phyloP scores from a whole-genome alignment of 2,329 filamentous ascomycete genomes.

The Penicillium sp. region DNA sequence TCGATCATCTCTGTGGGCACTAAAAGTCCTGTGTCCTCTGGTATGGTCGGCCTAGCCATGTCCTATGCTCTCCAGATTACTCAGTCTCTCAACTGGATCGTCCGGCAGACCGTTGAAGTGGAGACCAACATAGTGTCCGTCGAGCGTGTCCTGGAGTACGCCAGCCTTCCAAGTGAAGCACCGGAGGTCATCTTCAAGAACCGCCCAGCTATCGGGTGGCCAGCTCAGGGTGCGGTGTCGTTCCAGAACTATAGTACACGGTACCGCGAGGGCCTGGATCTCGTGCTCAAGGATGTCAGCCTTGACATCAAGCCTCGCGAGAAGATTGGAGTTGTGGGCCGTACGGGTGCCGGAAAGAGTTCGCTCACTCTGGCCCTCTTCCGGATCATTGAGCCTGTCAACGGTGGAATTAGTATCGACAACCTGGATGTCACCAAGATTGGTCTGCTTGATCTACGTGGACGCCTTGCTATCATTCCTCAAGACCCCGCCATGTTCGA shows the following conservation, averaged over 20 bases:
- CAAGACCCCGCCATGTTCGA: slow-evolving; percentile 97
- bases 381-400: slow-evolving; percentile 87
- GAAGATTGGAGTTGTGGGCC: slow-evolving; percentile 96
- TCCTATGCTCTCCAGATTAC: slow-evolving; percentile 98
- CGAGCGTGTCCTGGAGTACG: slow-evolving; percentile 96
- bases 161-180: slow-evolving; percentile 86
- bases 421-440: slow-evolving; percentile 86
- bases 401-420: slow-evolving; percentile 86
- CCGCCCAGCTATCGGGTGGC: slow-evolving; percentile 88
- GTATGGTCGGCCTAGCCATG: slow-evolving; percentile 90
- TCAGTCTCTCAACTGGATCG: slow-evolving; percentile 97
- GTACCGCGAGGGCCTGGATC: slow-evolving; percentile 85
- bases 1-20: slow-evolving; percentile 78
- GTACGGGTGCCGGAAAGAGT: slow-evolving; percentile 95
- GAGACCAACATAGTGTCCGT: slow-evolving; percentile 99
- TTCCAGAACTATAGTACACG: slow-evolving; percentile 95
- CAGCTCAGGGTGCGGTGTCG: slow-evolving; percentile 81
- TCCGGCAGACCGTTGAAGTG: slow-evolving; percentile 97
- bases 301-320: slow-evolving; percentile 93
- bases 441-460: slow-evolving; percentile 83
- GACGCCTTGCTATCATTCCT: slow-evolving; percentile 92
- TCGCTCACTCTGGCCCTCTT: slow-evolving; percentile 92
- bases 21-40: slow-evolving; percentile 60
- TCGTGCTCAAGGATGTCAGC: slow-evolving; percentile 91
- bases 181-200: slow-evolving; percentile 90